Evolutionary conservation across 768 basidiomycete species (phyloP).

Genomic region (Termitomyces eurrhizus): DNA sequence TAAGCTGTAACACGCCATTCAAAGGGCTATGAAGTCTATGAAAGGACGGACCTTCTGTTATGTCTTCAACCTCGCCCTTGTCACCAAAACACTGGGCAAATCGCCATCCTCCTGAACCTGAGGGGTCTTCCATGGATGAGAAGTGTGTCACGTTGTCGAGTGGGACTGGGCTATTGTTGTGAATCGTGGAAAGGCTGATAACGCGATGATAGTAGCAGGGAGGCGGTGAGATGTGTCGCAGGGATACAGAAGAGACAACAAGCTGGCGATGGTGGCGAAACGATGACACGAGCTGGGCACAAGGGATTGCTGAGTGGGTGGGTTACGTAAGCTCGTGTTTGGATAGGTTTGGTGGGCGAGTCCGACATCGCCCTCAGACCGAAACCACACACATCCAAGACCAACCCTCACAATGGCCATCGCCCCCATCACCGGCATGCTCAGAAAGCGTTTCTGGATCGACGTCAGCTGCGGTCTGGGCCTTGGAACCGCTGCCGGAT

Average conservation of each 20-base stretch:
- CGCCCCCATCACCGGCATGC: slow-evolving; percentile 89
- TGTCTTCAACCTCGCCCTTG: slow-evolving; percentile 99
- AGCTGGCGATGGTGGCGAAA: slow-evolving; percentile 20
- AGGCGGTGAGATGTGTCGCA: slow-evolving; percentile 19
- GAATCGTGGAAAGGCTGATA: slow-evolving; percentile 22
- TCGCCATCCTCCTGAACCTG: slow-evolving; percentile 89
- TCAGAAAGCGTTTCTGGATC: slow-evolving; percentile 90
- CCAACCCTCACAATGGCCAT: slow-evolving; percentile 58
- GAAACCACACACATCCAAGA: slow-evolving; percentile 20
- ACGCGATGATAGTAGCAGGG: slow-evolving; percentile 15
- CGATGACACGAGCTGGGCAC: slow-evolving; percentile 21
- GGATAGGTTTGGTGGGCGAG: slow-evolving; percentile 14
- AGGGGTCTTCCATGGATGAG: slow-evolving; percentile 71
- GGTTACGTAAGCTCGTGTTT: slow-evolving; percentile 21
- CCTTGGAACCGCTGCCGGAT: slow-evolving; percentile 70
- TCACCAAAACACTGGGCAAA: slow-evolving; percentile 99
- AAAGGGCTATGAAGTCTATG: slow-evolving; percentile 4
- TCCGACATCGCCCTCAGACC: slow-evolving; percentile 37
- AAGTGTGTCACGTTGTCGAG: slow-evolving; percentile 20
- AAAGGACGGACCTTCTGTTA: slow-evolving; percentile 82
- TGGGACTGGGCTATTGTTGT: slow-evolving; percentile 15
- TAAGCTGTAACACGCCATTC: slow-evolving; percentile 3
- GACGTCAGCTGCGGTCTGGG: slow-evolving; percentile 75
- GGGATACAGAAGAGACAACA: slow-evolving; percentile 15
- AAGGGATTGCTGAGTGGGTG: slow-evolving; percentile 19